These are phyloP conservation scores for Amniculicola lignicola DNA, from an alignment of 495 filamentous ascomycete genomes.

Conservation along the genomic window DNA sequence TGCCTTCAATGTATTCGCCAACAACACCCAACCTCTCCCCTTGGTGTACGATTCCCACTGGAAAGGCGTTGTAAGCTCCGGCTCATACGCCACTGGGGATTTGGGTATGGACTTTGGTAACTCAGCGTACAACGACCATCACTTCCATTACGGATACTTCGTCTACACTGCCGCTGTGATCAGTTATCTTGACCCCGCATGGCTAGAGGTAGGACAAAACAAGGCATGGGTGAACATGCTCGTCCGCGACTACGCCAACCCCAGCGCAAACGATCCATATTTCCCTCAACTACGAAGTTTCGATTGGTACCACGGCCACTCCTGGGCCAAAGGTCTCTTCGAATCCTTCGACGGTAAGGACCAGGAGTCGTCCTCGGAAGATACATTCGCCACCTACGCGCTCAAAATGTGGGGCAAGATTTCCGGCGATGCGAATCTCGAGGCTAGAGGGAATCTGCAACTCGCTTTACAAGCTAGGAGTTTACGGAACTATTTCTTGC, in stretches of 20 bases:
- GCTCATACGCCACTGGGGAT: slow-evolving; percentile 72
- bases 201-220: slow-evolving; percentile 62
- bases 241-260: slow-evolving; percentile 63
- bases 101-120: slow-evolving; percentile 50
- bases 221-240: slow-evolving; percentile 73
- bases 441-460: slow-evolving; percentile 82
- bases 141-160: slow-evolving; percentile 92
- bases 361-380: slow-evolving; percentile 87
- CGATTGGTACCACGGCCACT: slow-evolving; percentile 95
- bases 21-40: slow-evolving; percentile 73
- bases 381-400: slow-evolving; percentile 76
- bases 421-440: slow-evolving; percentile 72
- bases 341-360: slow-evolving; percentile 89
- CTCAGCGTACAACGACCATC: slow-evolving; percentile 86
- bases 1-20: slow-evolving; percentile 70
- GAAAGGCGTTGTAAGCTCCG: slow-evolving; percentile 82
- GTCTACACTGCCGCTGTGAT: slow-evolving; percentile 86
- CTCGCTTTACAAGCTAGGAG: slow-evolving; percentile 68
- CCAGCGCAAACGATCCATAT: slow-evolving; percentile 62
- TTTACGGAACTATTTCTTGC: slow-evolving; percentile 77
- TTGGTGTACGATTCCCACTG: slow-evolving; percentile 65
- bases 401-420: slow-evolving; percentile 91
- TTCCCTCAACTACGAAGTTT: slow-evolving; percentile 88
- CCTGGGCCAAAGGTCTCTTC: slow-evolving; percentile 94
- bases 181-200: slow-evolving; percentile 71